phyloP scores from a whole-genome alignment of 2,329 filamentous ascomycete species.

The Fusarium mangiferae region DNA sequence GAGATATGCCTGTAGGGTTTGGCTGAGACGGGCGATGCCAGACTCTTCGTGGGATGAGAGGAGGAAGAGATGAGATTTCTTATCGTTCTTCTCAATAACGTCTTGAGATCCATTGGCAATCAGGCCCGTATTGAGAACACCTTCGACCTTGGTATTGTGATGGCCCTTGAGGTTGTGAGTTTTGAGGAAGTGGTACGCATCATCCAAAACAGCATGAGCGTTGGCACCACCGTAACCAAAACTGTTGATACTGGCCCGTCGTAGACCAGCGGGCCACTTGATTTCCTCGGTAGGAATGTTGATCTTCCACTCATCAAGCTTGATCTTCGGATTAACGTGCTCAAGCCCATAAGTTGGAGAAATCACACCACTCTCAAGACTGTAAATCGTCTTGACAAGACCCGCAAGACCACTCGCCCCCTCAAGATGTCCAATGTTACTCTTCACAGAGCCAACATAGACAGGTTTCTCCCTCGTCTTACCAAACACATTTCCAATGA shows the following conservation, averaged over 20 bases:
- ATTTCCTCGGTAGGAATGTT: not conserved
- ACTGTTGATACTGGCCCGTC: not conserved
- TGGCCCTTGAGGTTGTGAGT: not conserved
- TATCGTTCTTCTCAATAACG: accelerated
- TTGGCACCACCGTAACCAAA: not conserved
- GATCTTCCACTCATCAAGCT: not conserved
- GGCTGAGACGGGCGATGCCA: not conserved
- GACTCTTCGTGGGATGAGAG: not conserved
- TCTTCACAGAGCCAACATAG: constrained; percentile 26
- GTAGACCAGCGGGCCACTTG: not conserved
- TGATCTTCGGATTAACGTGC: not conserved
- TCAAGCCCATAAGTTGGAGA: not conserved
- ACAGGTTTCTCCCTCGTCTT: not conserved
- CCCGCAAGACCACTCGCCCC: constrained; percentile 10
- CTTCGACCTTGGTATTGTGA: not conserved
- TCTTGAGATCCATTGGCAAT: not conserved
- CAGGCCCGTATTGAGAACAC: accelerated
- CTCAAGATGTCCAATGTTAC: constrained; percentile 17
- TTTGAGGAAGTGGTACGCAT: not conserved
- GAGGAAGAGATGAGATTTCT: not conserved
- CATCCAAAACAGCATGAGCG: not conserved
- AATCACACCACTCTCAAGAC: not conserved
- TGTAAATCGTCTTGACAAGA: not conserved
- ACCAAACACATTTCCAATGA: not conserved
- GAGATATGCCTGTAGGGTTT: not conserved